A percentile compares a stretch with the other conserved stretches of the same genome.
Evolutionary conservation across 2,329 filamentous ascomycete genomes (phyloP).

Genomic region (Teratosphaeria gauchensis): DNA sequence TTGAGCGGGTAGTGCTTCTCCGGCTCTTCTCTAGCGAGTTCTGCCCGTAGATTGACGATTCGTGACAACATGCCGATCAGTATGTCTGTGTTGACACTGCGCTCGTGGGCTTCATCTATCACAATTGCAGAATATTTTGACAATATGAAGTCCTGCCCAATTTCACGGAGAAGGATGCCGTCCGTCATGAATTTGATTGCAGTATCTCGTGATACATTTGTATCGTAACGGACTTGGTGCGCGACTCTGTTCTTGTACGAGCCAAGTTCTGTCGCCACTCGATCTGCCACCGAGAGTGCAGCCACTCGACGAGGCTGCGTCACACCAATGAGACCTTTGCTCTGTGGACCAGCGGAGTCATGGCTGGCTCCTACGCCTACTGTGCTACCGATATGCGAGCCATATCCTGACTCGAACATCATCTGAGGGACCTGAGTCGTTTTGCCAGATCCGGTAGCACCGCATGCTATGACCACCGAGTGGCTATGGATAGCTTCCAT

Average conservation of each 20-base stretch:
- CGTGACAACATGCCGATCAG: slow-evolving; percentile 94
- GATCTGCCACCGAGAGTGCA: slow-evolving; percentile 91
- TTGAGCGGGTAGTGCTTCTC: slow-evolving; percentile 66
- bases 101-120: slow-evolving; percentile 94
- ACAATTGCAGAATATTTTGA: slow-evolving; percentile 87
- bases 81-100: slow-evolving; percentile 95
- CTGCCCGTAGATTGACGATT: slow-evolving; percentile 72
- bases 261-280: slow-evolving; percentile 78
- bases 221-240: slow-evolving; percentile 90
- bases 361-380: neutral
- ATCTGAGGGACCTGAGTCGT: slow-evolving; percentile 97
- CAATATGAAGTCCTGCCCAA: slow-evolving; percentile 78
- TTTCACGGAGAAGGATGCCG: slow-evolving; percentile 84
- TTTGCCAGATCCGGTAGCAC: slow-evolving; percentile 92
- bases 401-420: slow-evolving; percentile 87
- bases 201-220: slow-evolving; percentile 67
- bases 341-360: slow-evolving; percentile 2
- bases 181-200: slow-evolving; percentile 99
- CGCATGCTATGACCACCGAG: slow-evolving; percentile 81
- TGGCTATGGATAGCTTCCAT: slow-evolving; percentile 97
- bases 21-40: slow-evolving; percentile 62
- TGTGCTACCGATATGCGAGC: slow-evolving; percentile 52
- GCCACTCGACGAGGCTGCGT: slow-evolving; percentile 93
- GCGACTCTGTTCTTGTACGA: slow-evolving; percentile 64
- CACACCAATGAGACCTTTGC: slow-evolving; percentile 73